Evolutionary conservation across 352 stramenopile genomes (phyloP).

Genomic region (Phytophthora ramorum): DNA sequence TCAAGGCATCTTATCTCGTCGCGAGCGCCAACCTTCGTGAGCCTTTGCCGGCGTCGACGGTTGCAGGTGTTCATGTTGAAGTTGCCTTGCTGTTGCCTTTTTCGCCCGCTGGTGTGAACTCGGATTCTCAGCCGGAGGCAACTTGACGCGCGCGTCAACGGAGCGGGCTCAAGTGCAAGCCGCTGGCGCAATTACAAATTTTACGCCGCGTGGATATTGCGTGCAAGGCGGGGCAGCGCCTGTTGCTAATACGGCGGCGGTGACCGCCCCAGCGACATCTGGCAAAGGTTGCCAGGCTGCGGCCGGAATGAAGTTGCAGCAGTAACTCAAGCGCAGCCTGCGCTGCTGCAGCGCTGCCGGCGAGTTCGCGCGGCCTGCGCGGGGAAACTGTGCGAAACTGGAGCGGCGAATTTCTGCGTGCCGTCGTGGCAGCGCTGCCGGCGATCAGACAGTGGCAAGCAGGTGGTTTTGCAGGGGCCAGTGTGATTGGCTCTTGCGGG

Average conservation of each 20-base stretch:
- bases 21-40: not conserved
- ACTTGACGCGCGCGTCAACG: slow-evolving; percentile 6
- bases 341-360: not conserved
- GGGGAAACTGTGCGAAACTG: slow-evolving; percentile 39
- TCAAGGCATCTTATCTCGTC: slow-evolving; percentile 28
- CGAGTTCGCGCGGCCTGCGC: not conserved
- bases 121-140: slow-evolving; percentile 19
- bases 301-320: not conserved
- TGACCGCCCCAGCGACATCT: slow-evolving; percentile 28
- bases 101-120: not conserved
- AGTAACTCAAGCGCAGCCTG: not conserved
- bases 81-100: slow-evolving; percentile 5
- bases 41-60: not conserved
- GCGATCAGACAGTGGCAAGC: slow-evolving; percentile 29
- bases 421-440: not conserved
- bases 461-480: slow-evolving; percentile 30
- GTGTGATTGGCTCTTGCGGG: slow-evolving; percentile 32
- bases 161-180: slow-evolving; percentile 14
- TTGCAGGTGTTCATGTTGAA: slow-evolving; percentile 23
- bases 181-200: slow-evolving; percentile 34
- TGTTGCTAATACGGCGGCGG: slow-evolving; percentile 24
- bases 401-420: slow-evolving; percentile 25
- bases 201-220: slow-evolving; percentile 37
- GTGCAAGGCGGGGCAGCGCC: slow-evolving; percentile 22
- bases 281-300: not conserved